A percentile compares a stretch with the other conserved stretches of the same genome.
Conservation (phyloP, 768 basidiomycete species). For the Paxillus involutus region DNA sequence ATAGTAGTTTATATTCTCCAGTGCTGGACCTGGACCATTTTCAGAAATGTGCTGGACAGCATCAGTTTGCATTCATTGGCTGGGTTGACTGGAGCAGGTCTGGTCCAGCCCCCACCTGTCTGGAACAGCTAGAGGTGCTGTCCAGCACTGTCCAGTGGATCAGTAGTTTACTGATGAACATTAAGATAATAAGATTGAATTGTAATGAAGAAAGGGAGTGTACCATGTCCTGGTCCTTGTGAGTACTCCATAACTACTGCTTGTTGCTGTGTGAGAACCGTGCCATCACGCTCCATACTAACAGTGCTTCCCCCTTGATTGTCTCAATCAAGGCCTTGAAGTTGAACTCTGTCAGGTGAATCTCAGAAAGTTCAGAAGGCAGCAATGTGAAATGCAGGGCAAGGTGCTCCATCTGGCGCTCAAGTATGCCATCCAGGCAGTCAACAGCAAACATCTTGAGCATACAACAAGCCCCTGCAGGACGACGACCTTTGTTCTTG, state of each 20-base stretch:
- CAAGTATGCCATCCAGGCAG: not conserved
- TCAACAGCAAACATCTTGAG: constrained; percentile 19
- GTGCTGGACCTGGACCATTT: no score
- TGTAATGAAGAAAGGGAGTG: no score
- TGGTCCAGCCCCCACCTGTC: no score
- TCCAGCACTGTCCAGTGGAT: no score
- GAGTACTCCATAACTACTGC: constrained; percentile 10
- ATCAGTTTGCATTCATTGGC: no score
- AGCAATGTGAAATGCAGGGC: constrained; percentile 2
- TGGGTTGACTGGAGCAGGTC: no score
- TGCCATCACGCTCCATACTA: constrained; percentile 7
- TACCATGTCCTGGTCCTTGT: constrained; percentile 24
- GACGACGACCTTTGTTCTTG: constrained; percentile 7
- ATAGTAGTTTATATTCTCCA: no score
- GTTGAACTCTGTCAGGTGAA: constrained; percentile 7
- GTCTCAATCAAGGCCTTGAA: constrained; percentile 4
- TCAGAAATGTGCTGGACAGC: no score
- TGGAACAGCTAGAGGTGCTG: no score
- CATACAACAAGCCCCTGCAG: constrained; percentile 12
- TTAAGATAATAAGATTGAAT: no score
- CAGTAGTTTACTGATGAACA: no score
- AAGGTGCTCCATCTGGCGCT: constrained; percentile 14
- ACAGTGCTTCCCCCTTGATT: constrained; percentile 3
- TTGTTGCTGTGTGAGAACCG: constrained; percentile 1
- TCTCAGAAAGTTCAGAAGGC: constrained; percentile 12